Evolutionary conservation across 1,139 yeast species (phyloP).

Genomic region (Suhomyces bribrorum): DNA sequence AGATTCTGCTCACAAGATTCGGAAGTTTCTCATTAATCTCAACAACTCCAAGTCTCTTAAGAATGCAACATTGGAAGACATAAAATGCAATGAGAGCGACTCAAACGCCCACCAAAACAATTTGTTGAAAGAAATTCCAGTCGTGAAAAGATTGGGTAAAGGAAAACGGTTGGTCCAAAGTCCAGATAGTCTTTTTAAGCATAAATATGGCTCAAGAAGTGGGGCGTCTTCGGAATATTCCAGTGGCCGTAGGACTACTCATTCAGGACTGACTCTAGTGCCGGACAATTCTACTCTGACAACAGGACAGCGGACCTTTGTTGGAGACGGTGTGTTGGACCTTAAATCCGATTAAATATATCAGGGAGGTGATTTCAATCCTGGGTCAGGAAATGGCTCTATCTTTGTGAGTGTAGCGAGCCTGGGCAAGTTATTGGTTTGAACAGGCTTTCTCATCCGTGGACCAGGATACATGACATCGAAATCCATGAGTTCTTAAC

Average conservation of each 20-base stretch:
- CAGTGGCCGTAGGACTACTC: neutral
- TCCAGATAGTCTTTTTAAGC: conserved; percentile 5
- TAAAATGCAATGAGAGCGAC: neutral
- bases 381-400: too few relatives aligned
- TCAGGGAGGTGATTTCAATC: too few relatives aligned
- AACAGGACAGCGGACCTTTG: neutral
- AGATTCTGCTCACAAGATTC: conserved; percentile 57
- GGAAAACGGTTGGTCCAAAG: conserved; percentile 17
- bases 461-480: too few relatives aligned
- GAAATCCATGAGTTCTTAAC: too few relatives aligned
- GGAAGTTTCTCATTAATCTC: conserved; percentile 22
- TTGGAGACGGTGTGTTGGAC: neutral
- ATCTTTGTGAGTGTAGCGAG: too few relatives aligned
- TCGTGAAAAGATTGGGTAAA: conserved; percentile 11
- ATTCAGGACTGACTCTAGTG: neutral
- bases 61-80: neutral
- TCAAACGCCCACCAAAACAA: neutral
- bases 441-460: too few relatives aligned
- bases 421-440: too few relatives aligned
- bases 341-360: neutral
- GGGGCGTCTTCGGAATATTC: neutral
- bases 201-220: conserved; percentile 6
- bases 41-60: conserved; percentile 1
- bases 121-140: conserved; percentile 9
- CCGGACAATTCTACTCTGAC: neutral